Base-by-base conservation (phyloP, 2,329 filamentous ascomycete species). In the Drechslerella dactyloides region DNA sequence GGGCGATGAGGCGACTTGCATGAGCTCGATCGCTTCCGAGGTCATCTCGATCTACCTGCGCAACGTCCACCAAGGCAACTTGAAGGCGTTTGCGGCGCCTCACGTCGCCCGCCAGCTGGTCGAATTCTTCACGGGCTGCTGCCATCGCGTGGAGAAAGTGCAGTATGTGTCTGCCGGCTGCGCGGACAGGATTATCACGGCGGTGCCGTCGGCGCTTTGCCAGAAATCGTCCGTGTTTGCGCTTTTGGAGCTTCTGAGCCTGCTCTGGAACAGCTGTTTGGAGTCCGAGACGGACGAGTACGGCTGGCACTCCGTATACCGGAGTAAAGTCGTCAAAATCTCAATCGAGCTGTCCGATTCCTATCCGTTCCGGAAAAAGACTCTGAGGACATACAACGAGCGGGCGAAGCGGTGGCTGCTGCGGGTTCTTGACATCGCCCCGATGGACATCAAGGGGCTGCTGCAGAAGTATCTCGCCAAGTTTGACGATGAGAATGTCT, bases 381-480 rank as follows among this genome's bases (percentile, higher is more conserved):
- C 94, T 0, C 82, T 99, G 54, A 88, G 91, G 70, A 85, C 84
- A 19, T 85, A 99, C 30, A 87, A 96, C 78, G 87, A 86, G 72
- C 88, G 86, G 75, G 92, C 93, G 35, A 90, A 87, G 75, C 80
- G 80, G 2, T 99, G 94, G 94, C 88, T 99, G 0, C 87, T 86
- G 19, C 82, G 85, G 33, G 90, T 91, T 6, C 87, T 97, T 76
- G 89, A 90, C 75, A 85, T 96, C 53, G 92, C 96, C 1, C 93
- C 94, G 4, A 83, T 96, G 23, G 93, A 99, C 79, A 87, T 97
- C 70, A 99, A 99, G 80, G 94, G 96, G 0, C 83, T 99, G 19
- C 83, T 99, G 48, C 94, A 96, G 81, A 97, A 94, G 0, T 97
- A 99, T 78, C 84, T 99, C 15, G 97, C 96, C 0, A 93, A 96